A percentile compares a stretch with the other conserved stretches of the same genome.
These are phyloP conservation scores for Parathielavia appendiculata DNA, from an alignment of 495 filamentous ascomycete genomes.

Conservation along the genomic window DNA sequence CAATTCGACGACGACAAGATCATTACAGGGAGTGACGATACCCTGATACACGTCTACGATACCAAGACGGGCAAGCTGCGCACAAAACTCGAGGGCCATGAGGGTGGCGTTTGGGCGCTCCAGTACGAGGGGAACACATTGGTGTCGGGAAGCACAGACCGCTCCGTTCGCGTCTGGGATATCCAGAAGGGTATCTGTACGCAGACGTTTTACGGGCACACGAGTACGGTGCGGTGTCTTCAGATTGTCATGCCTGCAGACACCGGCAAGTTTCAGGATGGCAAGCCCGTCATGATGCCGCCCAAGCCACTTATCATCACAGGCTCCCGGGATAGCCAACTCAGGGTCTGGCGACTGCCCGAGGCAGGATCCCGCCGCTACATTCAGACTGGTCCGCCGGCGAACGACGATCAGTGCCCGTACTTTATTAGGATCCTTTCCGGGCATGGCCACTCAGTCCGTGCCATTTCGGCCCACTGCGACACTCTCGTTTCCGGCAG, in stretches of 20 bases:
- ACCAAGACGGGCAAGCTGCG: conserved; percentile 87
- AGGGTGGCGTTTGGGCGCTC: conserved; percentile 96
- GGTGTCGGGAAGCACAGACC: conserved; percentile 94
- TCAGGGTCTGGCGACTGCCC: conserved; percentile 95
- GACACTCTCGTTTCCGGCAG: conserved; percentile 98
- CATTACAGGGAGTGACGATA: conserved; percentile 94
- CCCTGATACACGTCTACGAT: conserved; percentile 96
- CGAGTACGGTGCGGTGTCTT: conserved; percentile 91
- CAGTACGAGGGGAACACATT: conserved; percentile 93
- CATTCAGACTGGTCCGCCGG: conserved; percentile 67
- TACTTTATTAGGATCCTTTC: conserved; percentile 85
- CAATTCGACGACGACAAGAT: conserved; percentile 98
- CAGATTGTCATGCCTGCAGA: conserved; percentile 88
- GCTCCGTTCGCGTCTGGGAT: conserved; percentile 96
- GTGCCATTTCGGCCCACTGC: conserved; percentile 90
- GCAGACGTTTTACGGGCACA: conserved; percentile 95
- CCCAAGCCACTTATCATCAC: conserved; percentile 94
- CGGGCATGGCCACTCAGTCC: conserved; percentile 92
- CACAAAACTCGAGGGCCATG: conserved; percentile 81
- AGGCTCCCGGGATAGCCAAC: conserved; percentile 88
- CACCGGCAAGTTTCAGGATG: conserved; percentile 64
- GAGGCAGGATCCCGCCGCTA: conserved; percentile 66
- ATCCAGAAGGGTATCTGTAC: conserved; percentile 86
- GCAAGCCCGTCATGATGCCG: conserved; percentile 80
- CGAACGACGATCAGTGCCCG: conserved; percentile 79